phyloP scores from a whole-genome alignment of 2,329 filamentous ascomycete genomes.

The Hymenoscyphus occultus region DNA sequence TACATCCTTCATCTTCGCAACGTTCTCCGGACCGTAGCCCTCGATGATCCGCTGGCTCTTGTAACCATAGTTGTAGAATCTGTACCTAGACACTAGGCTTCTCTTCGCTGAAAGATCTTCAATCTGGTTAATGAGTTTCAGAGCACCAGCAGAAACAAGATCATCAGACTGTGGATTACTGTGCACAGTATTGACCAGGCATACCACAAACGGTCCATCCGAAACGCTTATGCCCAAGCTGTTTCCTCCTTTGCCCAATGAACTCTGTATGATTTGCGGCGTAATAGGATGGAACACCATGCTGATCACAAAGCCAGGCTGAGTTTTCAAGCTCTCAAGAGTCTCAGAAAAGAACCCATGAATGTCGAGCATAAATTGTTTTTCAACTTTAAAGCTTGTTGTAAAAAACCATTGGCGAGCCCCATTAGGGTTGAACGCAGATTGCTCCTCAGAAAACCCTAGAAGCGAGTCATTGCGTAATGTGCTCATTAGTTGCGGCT shows the following conservation, averaged over 20 bases:
- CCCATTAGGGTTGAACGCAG: conserved; percentile 1
- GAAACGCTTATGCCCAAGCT: not conserved
- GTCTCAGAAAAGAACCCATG: not conserved
- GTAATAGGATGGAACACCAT: conserved; percentile 8
- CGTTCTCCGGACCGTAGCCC: conserved; percentile 16
- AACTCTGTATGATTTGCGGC: not conserved
- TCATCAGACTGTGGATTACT: not conserved
- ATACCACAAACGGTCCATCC: conserved; percentile 8
- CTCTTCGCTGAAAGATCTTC: not conserved
- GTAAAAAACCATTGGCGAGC: not conserved
- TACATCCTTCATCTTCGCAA: conserved; percentile 20
- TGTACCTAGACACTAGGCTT: not conserved
- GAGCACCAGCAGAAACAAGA: not conserved
- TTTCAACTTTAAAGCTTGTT: not conserved
- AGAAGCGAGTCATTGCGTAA: conserved; percentile 3
- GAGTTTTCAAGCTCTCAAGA: conserved; percentile 4
- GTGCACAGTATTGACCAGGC: not conserved
- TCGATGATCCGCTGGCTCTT: conserved; percentile 11
- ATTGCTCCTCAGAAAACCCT: conserved; percentile 19
- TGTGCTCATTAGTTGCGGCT: conserved; percentile 33
- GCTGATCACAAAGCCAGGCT: not conserved
- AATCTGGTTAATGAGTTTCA: not conserved
- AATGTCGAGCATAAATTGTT: conserved; percentile 3
- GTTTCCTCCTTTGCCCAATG: not conserved
- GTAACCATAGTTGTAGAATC: conserved; percentile 17